A percentile compares a stretch with the other conserved stretches of the same genome.
phyloP scores from a whole-genome alignment of 371 early-diverging fungal species.

The Blakeslea trispora region DNA sequence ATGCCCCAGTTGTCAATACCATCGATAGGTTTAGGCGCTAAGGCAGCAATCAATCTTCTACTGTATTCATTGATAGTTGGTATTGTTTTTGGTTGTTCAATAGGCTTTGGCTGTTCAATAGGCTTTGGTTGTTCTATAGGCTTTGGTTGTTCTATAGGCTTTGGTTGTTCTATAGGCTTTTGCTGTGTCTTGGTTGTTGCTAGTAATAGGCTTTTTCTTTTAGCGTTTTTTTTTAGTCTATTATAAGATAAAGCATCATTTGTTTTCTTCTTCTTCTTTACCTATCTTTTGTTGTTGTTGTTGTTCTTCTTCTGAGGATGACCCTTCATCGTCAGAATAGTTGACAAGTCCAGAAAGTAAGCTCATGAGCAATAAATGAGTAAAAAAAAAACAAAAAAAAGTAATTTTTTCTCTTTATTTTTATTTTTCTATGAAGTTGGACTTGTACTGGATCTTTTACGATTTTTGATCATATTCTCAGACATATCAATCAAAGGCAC shows the following conservation, averaged over 20 bases:
- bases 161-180: too few species aligned
- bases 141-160: not conserved
- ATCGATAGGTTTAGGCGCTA: conserved; percentile 41
- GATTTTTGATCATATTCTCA: conserved; percentile 4
- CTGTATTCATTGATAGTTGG: conserved; percentile 11
- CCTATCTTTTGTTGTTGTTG: not conserved
- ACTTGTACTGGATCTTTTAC: conserved; percentile 21
- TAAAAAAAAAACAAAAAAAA: not conserved
- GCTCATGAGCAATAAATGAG: conserved; percentile 14
- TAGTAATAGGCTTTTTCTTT: too few species aligned
- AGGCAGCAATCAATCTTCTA: conserved; percentile 24
- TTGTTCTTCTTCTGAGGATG: conserved; percentile 27
- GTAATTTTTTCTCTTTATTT: too few species aligned
- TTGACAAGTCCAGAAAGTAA: conserved; percentile 34
- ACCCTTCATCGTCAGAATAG: conserved; percentile 39
- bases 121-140: not conserved
- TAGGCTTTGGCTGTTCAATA: not conserved
- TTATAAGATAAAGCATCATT: too few species aligned
- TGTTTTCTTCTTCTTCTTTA: not conserved
- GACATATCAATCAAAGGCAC: not conserved
- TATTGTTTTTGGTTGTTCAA: conserved; percentile 3
- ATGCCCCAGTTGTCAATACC: conserved; percentile 53
- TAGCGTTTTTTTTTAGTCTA: too few species aligned
- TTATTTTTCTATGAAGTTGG: conserved; percentile 10
- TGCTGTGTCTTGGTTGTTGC: too few species aligned